Conservation (phyloP, 2,329 filamentous ascomycete genomes). For the Onygenales sp. region DNA sequence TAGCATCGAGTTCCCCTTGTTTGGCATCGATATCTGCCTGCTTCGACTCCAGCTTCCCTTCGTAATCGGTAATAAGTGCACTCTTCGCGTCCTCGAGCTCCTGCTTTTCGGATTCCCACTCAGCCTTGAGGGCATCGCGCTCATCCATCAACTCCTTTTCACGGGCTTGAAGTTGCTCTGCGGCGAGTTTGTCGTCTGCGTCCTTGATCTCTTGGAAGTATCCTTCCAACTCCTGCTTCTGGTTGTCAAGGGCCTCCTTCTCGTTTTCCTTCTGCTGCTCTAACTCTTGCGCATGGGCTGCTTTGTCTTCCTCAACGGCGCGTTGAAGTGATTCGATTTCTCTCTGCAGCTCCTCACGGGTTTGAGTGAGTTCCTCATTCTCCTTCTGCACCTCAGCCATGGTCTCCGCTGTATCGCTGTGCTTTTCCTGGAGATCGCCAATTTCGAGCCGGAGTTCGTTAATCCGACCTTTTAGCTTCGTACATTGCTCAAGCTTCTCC, state of each 20-base stretch:
- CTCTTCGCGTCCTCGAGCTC: slow-evolving; percentile 28
- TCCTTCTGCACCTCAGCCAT: slow-evolving; percentile 35
- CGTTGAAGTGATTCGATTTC: slow-evolving; percentile 29
- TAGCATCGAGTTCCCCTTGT: slow-evolving; percentile 23
- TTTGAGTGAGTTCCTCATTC: slow-evolving; percentile 35
- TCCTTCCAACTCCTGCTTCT: slow-evolving; percentile 38
- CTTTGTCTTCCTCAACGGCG: slow-evolving; percentile 27
- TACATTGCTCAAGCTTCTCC: slow-evolving; percentile 41
- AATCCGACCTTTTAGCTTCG: slow-evolving; percentile 32
- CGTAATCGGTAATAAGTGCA: slow-evolving; percentile 26
- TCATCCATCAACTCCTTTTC: slow-evolving; percentile 36
- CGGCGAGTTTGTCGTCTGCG: slow-evolving; percentile 31
- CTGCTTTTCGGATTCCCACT: slow-evolving; percentile 29
- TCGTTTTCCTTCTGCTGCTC: slow-evolving; percentile 37
- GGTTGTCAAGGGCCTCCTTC: slow-evolving; percentile 26
- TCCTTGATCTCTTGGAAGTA: slow-evolving; percentile 38
- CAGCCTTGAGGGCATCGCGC: slow-evolving; percentile 23
- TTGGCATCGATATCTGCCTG: slow-evolving; percentile 23
- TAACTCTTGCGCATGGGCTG: slow-evolving; percentile 29
- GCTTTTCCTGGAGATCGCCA: slow-evolving; percentile 42
- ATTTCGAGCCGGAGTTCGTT: slow-evolving; percentile 43
- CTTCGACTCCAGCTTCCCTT: slow-evolving; percentile 17
- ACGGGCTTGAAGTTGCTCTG: slow-evolving; percentile 26
- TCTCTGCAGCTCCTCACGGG: slow-evolving; percentile 36
- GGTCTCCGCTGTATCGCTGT: slow-evolving; percentile 41